Conservation (phyloP, 306 rosid species). For the Glycine tomentella region DNA sequence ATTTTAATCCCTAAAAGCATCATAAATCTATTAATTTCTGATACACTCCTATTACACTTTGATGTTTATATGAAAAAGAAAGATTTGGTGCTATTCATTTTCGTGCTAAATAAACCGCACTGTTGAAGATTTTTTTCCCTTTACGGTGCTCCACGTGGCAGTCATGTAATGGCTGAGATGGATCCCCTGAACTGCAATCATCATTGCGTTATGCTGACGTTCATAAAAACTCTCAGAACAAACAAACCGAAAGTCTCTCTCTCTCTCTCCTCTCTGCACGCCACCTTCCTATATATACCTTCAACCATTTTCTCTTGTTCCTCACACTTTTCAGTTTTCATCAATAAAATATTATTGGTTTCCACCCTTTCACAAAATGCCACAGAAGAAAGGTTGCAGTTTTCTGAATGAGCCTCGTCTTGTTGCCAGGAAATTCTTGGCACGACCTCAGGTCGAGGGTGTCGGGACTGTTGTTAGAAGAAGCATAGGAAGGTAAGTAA, state of each 20-base stretch:
- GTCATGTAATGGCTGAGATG: conserved; percentile 31
- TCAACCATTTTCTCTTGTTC: conserved; percentile 29
- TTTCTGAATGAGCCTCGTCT: conserved; percentile 54
- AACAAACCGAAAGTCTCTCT: not conserved
- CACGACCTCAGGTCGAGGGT: conserved; percentile 82
- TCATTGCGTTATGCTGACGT: conserved; percentile 66
- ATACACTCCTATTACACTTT: not conserved
- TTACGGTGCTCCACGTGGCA: conserved; percentile 25
- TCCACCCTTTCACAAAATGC: conserved; percentile 45
- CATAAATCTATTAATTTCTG: too few relatives aligned
- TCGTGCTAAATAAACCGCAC: not conserved
- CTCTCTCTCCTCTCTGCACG: conserved; percentile 2
- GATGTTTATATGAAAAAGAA: not conserved
- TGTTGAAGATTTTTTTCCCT: not conserved
- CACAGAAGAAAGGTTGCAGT: conserved; percentile 42
- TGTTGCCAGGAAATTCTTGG: conserved; percentile 79
- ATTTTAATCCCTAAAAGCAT: too few relatives aligned
- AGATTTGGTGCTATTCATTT: not conserved
- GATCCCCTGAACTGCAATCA: conserved; percentile 46
- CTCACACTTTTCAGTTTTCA: conserved; percentile 35
- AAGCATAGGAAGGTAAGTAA: conserved; percentile 77
- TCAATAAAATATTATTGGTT: not conserved
- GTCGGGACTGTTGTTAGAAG: conserved; percentile 81
- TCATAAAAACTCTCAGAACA: not conserved
- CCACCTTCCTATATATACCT: conserved; percentile 46